A percentile compares a stretch with the other conserved stretches of the same genome.
Evolutionary conservation across 129 eudicot species (phyloP).

Genomic region (Helichrysum umbraculigerum): DNA sequence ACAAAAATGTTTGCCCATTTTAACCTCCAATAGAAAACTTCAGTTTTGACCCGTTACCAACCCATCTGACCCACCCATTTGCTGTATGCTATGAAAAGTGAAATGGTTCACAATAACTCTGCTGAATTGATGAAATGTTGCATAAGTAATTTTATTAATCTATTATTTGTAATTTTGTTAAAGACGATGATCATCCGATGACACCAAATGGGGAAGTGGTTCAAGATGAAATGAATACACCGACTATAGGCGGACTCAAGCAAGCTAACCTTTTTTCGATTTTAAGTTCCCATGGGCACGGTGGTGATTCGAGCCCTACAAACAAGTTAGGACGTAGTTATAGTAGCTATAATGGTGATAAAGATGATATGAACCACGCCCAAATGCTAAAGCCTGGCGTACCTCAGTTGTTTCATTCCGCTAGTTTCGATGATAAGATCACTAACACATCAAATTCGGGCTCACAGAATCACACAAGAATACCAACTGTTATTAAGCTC

Average conservation of each 20-base stretch:
- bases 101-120: background rate
- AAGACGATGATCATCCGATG: slow-evolving; percentile 21
- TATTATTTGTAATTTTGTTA: background rate
- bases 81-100: background rate
- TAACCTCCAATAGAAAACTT: background rate
- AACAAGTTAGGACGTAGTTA: slow-evolving; percentile 58
- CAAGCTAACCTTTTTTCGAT: background rate
- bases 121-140: background rate
- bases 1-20: background rate
- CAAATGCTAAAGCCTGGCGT: slow-evolving; percentile 47
- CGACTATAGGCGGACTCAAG: background rate
- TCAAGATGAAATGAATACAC: slow-evolving; percentile 34
- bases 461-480: slow-evolving; percentile 51
- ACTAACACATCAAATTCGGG: slow-evolving; percentile 36
- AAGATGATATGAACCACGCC: slow-evolving; percentile 52
- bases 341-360: slow-evolving; percentile 56
- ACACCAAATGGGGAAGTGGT: slow-evolving; percentile 44
- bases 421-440: slow-evolving; percentile 70
- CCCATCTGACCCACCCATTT: background rate
- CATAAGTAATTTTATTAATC: background rate
- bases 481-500: slow-evolving; percentile 65
- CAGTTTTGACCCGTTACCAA: background rate
- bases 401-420: slow-evolving; percentile 57
- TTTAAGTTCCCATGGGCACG: slow-evolving; percentile 24
- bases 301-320: slow-evolving; percentile 30